Conservation (phyloP, 495 filamentous ascomycete species). For the Parachaetomium inaequale region DNA sequence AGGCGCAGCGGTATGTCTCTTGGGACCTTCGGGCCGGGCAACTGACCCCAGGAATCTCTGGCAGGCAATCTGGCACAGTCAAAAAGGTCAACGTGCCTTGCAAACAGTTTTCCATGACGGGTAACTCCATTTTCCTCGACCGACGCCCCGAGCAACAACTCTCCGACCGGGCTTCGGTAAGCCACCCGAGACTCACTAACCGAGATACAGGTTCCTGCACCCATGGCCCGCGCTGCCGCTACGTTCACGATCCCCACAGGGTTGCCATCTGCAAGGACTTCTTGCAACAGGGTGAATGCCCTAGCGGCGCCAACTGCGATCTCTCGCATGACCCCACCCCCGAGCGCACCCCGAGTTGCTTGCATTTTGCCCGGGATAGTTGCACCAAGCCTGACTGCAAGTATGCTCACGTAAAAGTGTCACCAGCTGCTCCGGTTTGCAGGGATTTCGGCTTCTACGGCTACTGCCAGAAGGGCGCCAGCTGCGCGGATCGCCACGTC, state of each 20-base stretch:
- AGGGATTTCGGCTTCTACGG: conserved; percentile 79
- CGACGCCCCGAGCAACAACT: conserved; percentile 28
- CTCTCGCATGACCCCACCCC: conserved; percentile 87
- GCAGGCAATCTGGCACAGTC: conserved; percentile 44
- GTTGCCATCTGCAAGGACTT: conserved; percentile 90
- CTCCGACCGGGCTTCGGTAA: conserved; percentile 28
- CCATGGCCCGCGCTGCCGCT: conserved; percentile 75
- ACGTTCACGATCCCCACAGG: conserved; percentile 79
- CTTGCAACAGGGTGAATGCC: conserved; percentile 74
- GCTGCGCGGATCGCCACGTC: conserved; percentile 79
- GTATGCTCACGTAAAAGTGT: conserved; percentile 83
- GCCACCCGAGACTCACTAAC: conserved; percentile 34
- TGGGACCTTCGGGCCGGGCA: not conserved
- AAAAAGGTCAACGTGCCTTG: conserved; percentile 77
- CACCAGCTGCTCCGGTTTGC: conserved; percentile 78
- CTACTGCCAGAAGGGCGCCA: conserved; percentile 80
- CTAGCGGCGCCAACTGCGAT: conserved; percentile 78
- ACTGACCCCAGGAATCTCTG: conserved; percentile 25
- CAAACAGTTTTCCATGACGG: conserved; percentile 86
- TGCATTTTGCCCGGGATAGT: conserved; percentile 86
- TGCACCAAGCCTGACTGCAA: conserved; percentile 86
- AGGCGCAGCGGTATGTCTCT: conserved; percentile 59
- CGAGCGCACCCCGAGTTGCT: conserved; percentile 79
- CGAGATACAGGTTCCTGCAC: conserved; percentile 66
- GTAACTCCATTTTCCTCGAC: conserved; percentile 58